These are phyloP conservation scores for Nemania bipapillata DNA, from an alignment of 2,329 filamentous ascomycete species.

Conservation along the genomic window DNA sequence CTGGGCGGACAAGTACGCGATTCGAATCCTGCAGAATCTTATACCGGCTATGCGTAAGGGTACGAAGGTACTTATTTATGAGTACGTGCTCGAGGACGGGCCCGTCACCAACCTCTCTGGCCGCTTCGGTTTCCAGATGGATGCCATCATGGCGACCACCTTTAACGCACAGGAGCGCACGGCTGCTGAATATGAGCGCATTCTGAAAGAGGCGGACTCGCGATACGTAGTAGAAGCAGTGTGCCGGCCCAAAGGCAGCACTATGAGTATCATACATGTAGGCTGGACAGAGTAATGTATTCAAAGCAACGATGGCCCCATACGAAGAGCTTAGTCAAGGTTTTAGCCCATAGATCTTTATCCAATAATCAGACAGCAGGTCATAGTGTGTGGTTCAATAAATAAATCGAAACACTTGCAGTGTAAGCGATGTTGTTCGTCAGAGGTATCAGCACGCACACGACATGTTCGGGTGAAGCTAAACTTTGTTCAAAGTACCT, in stretches of 20 bases:
- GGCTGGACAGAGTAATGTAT: conserved; percentile 25
- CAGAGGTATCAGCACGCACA: too few relatives aligned
- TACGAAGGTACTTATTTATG: conserved; percentile 33
- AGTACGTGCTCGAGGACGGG: conserved; percentile 31
- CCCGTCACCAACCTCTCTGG: conserved; percentile 25
- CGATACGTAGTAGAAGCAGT: conserved; percentile 31
- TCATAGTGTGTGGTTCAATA: too few relatives aligned
- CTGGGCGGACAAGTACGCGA: conserved; percentile 40
- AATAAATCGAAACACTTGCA: not conserved
- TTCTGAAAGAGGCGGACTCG: conserved; percentile 31
- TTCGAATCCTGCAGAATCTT: conserved; percentile 33
- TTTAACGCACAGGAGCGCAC: conserved; percentile 34
- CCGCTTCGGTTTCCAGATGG: conserved; percentile 33
- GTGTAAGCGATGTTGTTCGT: not conserved
- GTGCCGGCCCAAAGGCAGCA: conserved; percentile 28
- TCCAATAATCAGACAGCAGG: too few relatives aligned
- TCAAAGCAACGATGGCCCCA: not conserved
- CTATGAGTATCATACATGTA: conserved; percentile 32
- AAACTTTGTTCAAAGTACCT: too few relatives aligned
- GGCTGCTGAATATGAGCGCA: conserved; percentile 27
- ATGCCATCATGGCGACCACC: conserved; percentile 31
- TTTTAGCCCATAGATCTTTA: not conserved
- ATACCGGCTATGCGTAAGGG: conserved; percentile 40
- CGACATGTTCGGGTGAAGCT: too few relatives aligned
- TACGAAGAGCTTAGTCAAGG: not conserved